Base-by-base conservation (phyloP, 2,329 filamentous ascomycete species). In the Sphaerulina vaccinii region DNA sequence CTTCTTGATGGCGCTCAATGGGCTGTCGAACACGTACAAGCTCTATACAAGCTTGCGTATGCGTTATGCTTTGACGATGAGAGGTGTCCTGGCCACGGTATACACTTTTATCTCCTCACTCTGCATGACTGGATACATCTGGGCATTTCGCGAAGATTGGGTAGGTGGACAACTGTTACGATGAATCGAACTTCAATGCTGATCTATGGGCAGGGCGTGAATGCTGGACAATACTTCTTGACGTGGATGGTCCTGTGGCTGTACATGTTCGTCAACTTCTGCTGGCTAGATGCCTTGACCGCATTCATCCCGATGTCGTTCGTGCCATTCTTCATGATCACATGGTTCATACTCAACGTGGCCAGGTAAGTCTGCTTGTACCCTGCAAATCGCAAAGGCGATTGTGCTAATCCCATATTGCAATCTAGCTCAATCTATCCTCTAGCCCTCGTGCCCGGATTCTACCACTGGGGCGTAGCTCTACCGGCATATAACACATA, bases 161-260 rank as follows among this genome's bases (percentile, higher is more conserved):
- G 27, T 29, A 29, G 13, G 27, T 29, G n/a, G n/a, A n/a, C n/a
- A n/a, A n/a, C n/a, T n/a, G n/a, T 29, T 29, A 7, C 7, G 27
- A 29, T 13, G 7, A 29, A 29, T 7, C 27, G 13, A 13, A 7
- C 27, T 6, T 38, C 35, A n/a, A n/a, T 15, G 15, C 35, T 19
- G 15, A 38, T 8, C 7, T 7, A 7, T n/a, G 7, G 7, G 13
- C 16, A 19, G 35, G 15, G 62, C 10, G 71, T 76, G 6, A 65
- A 65, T 38, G 70, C 63, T 1, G 58, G 50, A 6, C 74, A 76
- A 53, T 77, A 75, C 53, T 64, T 65, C 0, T 61, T 75, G 5
- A 72, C 65, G 4, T 78, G 75, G 75, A 66, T 74, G 61, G 54
- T 61, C 0, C 49, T 75, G 4, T 77, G 73, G 75, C 65, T 77